These are phyloP conservation scores for Coniochaeta sp. DNA, from an alignment of 2,329 filamentous ascomycete genomes.

Conservation along the genomic window DNA sequence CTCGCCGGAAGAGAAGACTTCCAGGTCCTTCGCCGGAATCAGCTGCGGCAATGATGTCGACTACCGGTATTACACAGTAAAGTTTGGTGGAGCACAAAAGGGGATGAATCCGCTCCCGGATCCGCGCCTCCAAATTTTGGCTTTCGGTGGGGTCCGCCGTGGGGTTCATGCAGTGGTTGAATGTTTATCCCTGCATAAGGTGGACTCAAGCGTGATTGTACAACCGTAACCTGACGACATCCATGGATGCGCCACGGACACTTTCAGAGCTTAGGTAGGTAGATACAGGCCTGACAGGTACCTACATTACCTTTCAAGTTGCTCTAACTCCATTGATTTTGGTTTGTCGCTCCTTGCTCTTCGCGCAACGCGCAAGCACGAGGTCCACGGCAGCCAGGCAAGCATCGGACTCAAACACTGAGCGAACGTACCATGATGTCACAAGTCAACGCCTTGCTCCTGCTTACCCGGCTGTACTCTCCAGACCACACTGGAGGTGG, in stretches of 20 bases:
- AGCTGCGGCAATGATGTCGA: neutral
- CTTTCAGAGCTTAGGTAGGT: too few relatives aligned
- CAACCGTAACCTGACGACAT: neutral
- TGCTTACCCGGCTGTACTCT: neutral
- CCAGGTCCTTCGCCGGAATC: neutral
- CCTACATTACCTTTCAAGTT: too few relatives aligned
- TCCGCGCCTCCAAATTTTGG: too few relatives aligned
- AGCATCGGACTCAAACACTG: neutral
- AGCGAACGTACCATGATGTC: neutral
- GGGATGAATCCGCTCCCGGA: too few relatives aligned
- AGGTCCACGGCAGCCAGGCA: neutral
- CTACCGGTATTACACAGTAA: too few relatives aligned
- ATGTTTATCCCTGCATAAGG: neutral
- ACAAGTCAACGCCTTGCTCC: neutral
- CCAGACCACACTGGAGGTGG: neutral
- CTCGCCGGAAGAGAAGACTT: neutral
- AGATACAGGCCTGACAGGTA: too few relatives aligned
- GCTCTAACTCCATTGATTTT: too few relatives aligned
- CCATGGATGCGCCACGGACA: neutral
- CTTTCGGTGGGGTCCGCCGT: neutral
- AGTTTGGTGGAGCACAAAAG: too few relatives aligned
- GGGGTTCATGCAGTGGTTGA: neutral
- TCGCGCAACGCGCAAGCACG: too few relatives aligned
- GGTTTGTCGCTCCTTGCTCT: too few relatives aligned
- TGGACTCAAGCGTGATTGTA: neutral